Percentiles rank a stretch among this genome's conserved stretches.
Evolutionary conservation across 768 basidiomycete species (phyloP).

Genomic region (Leccinum broughii): DNA sequence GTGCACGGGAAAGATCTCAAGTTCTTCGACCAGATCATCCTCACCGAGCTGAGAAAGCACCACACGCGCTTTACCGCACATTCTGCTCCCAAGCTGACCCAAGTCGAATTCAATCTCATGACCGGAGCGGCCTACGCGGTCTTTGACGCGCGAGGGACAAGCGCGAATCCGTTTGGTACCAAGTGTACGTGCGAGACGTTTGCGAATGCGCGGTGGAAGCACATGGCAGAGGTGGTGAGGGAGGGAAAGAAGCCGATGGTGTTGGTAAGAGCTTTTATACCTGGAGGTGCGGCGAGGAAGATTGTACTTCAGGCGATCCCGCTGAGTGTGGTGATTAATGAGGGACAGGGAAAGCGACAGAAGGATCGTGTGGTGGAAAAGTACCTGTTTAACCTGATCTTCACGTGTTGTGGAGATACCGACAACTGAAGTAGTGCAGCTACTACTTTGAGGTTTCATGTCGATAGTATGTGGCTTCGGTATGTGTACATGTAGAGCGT

Average conservation of each 20-base stretch:
- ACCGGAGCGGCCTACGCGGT: conserved; percentile 7
- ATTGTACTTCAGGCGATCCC: conserved; percentile 29
- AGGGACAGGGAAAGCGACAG: conserved; percentile 1
- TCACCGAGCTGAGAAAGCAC: conserved; percentile 27
- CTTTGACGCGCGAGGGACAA: conserved; percentile 24
- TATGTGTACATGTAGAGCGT: not conserved
- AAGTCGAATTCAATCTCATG: conserved; percentile 29
- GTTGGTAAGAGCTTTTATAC: conserved; percentile 29
- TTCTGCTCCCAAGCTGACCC: conserved; percentile 18
- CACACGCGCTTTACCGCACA: conserved; percentile 9
- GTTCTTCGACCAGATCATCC: conserved; percentile 29
- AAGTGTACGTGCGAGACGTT: conserved; percentile 28
- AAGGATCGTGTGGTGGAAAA: conserved; percentile 7
- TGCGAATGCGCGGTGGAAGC: conserved; percentile 27
- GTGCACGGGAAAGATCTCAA: conserved; percentile 27
- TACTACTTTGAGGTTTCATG: no score
- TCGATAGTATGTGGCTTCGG: no score
- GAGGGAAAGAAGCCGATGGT: conserved; percentile 17
- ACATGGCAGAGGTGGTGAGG: conserved; percentile 17
- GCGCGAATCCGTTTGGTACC: conserved; percentile 26
- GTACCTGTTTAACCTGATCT: conserved; percentile 26
- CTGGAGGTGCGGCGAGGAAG: conserved; percentile 30
- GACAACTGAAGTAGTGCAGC: not conserved
- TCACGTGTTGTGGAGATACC: conserved; percentile 23
- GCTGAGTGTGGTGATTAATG: conserved; percentile 15